Evolutionary conservation across 345 rosid species (phyloP), one percentile per base, ranked within the genome.

Genomic region (Microthlaspi erraticum): DNA sequence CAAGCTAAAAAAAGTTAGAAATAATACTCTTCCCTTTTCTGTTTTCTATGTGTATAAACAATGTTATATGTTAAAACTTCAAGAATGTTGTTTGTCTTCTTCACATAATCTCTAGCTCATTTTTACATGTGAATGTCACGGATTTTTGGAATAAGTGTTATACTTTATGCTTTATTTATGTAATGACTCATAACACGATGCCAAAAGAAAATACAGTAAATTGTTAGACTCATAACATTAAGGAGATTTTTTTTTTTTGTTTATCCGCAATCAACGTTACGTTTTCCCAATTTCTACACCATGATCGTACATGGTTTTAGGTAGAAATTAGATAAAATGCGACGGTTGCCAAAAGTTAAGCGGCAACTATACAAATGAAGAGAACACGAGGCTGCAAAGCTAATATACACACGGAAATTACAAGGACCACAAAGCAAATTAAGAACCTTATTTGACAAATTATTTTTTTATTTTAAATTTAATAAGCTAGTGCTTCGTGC

Each of bases 401-500:
- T 32, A 72, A 62, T 31, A 72, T 23, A 39, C 60, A 41, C 37
- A 61, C 33, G 18, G 12, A 61, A 61, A 62, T 2, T 26, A 42
- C 3, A 42, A 71, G 69, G 76, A 53, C 63, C 63, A 14, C n/a
- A 42, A 5, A 5, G 1, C 10, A 33, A 61, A 51, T 71, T 31
- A 50, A 50, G 31, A 70, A 50, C 20, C 48, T 26, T 26, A 33
- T n/a, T 41, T 60, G 46, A 38, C 45, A 46, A 16, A 39, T 2
- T 26, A 3, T 26, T 26, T 26, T 9, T 33, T 38, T n/a, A n/a
- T 19, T 43, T 41, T 10, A 39, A 19, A 34, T 33, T 6, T 51
- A 65, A 72, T 14, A 72, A 64, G 51, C 31, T 52, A 72, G 71
- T 72, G 71, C 64, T 72, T 29, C 43, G 77, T 73, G 71, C 77